These are phyloP conservation scores for Incumbomyces delicatus DNA, from an alignment of 2,329 filamentous ascomycete genomes.

Conservation along the genomic window DNA sequence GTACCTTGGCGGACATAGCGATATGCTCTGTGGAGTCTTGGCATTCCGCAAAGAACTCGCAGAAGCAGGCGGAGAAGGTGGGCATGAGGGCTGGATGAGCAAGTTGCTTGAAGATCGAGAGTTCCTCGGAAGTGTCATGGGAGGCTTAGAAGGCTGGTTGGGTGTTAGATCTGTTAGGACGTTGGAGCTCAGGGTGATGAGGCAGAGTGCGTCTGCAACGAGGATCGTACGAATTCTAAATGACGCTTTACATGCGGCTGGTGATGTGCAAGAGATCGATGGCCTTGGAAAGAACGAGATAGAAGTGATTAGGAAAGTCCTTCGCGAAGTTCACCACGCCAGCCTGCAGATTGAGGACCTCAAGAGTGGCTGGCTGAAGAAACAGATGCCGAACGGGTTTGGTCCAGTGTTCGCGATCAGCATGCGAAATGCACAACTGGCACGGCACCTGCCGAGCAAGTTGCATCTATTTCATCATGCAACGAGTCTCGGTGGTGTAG, in stretches of 20 bases:
- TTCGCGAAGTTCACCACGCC: constrained; percentile 62
- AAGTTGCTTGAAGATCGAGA: constrained; percentile 58
- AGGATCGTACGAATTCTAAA: constrained; percentile 64
- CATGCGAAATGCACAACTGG: constrained; percentile 51
- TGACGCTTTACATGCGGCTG: constrained; percentile 34
- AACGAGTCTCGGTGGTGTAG: constrained; percentile 85
- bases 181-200: constrained; percentile 67
- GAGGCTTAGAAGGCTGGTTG: constrained; percentile 83
- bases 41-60: constrained; percentile 42
- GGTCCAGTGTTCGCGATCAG: constrained; percentile 78
- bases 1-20: constrained; percentile 91
- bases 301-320: constrained; percentile 41
- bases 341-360: constrained; percentile 62
- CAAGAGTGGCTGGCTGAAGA: constrained; percentile 57
- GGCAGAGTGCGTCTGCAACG: constrained; percentile 64
- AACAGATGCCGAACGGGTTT: constrained; percentile 86
- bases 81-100: constrained; percentile 47
- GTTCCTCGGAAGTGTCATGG: constrained; percentile 76
- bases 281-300: constrained; percentile 32
- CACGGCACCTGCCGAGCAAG: constrained; percentile 64
- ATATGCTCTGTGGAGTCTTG: constrained; percentile 82
- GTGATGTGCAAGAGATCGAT: constrained; percentile 21
- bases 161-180: constrained; percentile 79
- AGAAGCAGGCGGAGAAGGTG: not conserved
- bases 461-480: constrained; percentile 84